These are phyloP conservation scores for Kuraishia capsulata DNA, from an alignment of 805 yeast species.

Conservation along the genomic window DNA sequence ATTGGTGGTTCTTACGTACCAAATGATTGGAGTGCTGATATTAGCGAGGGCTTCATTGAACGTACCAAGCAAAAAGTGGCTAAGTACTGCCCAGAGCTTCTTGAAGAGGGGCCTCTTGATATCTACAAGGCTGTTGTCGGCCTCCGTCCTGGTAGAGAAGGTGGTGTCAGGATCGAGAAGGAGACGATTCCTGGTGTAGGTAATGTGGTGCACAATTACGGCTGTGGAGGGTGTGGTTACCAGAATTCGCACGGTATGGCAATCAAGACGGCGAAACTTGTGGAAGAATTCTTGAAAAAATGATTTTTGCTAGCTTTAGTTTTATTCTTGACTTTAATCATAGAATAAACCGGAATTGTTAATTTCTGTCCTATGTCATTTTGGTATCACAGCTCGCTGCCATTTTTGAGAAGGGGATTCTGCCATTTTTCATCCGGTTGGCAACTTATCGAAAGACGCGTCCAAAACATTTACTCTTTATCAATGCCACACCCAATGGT, in stretches of 20 bases:
- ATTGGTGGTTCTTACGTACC: constrained; percentile 41
- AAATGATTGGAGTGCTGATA: constrained; percentile 11
- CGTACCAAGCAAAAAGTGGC: constrained; percentile 39
- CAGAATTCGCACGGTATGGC: constrained; percentile 31
- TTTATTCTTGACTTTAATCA: too few species aligned
- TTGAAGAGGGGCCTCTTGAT: constrained; percentile 16
- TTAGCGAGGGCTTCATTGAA: constrained; percentile 34
- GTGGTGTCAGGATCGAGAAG: constrained; percentile 48
- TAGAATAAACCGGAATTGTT: too few species aligned
- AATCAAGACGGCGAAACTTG: constrained; percentile 24
- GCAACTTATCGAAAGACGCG: too few species aligned
- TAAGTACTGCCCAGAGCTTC: constrained; percentile 28
- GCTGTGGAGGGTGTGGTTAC: constrained; percentile 71
- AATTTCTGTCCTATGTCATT: too few species aligned
- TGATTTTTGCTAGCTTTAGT: too few species aligned
- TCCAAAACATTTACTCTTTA: too few species aligned
- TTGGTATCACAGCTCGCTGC: too few species aligned
- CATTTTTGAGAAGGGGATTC: too few species aligned
- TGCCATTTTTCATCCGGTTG: too few species aligned
- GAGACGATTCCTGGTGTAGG: constrained; percentile 12
- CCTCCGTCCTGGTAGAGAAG: constrained; percentile 55
- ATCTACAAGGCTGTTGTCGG: constrained; percentile 53
- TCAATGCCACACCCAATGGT: too few species aligned
- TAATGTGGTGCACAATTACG: constrained; percentile 50
- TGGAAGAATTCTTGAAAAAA: constrained; percentile 9